Base-by-base conservation (phyloP, 768 basidiomycete species). In the Tulasnella sp. region DNA sequence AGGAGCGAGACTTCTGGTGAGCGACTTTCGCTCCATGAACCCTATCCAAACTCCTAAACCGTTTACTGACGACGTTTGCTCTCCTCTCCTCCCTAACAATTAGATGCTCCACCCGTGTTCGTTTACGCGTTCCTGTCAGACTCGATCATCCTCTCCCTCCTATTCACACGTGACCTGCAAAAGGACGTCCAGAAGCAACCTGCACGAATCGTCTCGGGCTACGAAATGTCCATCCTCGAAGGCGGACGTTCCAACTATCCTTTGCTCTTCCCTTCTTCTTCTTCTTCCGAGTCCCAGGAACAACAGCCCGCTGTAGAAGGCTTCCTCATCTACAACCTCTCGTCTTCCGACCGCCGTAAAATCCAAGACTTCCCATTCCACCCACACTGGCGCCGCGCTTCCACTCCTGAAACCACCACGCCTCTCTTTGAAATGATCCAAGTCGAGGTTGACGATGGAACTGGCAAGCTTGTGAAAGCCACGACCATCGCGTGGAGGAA, bases 141-240 rank as follows among this genome's bases (percentile, higher is more conserved):
- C 69, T 45, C 69, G n/a, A 39, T 71, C 38, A 39, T 71, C 12
- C 69, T 71, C 1, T 71, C 69, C 69, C 69, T 71, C 38, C 42
- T 71, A 31, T 71, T 71, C 38, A 71, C 69, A 71, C 38, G 69
- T 45, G 69, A 39, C 69, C 69, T 45, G 42, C 38, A 39, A 39
- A 71, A 71, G 38, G 69, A 45, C 11, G 42, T 71, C 12, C 38
- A 38, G 9, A 71, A 34, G 69, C 69, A 71, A 19, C 37, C 38
- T 14, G 69, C 69, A 17, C 38, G 38, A 2, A 64, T 64, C 29
- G 38, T 39, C 36, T 71, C 38, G 25, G 69, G 69, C 17, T 71
- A 39, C 69, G 69, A 39, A 25, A 31, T 64, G 58, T 64, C 58
- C 31, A 34, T 64, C 58, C 58, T 64, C 29, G 58, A 64, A 64